Conservation (phyloP, 1,139 yeast species). For the Scheffersomyces parashehatae region DNA sequence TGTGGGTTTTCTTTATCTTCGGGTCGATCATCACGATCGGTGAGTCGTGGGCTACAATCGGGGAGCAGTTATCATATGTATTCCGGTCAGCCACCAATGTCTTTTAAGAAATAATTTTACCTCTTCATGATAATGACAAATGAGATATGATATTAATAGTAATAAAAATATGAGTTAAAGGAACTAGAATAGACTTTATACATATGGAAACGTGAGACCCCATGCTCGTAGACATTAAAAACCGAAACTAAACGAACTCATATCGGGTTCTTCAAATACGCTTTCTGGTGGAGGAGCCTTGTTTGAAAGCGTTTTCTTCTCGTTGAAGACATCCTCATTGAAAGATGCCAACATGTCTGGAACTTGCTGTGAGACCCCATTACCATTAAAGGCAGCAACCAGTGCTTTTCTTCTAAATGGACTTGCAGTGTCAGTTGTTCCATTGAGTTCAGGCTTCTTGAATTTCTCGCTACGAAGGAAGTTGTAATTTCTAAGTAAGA, state of each 20-base stretch:
- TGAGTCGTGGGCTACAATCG: constrained; percentile 5
- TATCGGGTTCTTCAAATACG: constrained; percentile 74
- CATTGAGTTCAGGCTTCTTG: constrained; percentile 10
- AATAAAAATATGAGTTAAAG: no score
- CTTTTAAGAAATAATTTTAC: constrained; percentile 1
- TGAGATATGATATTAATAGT: no score
- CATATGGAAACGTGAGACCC: neutral
- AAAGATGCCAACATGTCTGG: neutral
- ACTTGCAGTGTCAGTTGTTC: neutral
- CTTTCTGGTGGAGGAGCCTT: constrained; percentile 48
- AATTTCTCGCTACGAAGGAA: constrained; percentile 30
- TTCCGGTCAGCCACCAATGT: constrained; percentile 1
- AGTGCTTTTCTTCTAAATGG: neutral
- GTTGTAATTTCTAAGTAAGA: constrained; percentile 67
- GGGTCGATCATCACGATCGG: constrained; percentile 2
- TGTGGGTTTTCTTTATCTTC: constrained; percentile 20
- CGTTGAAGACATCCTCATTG: neutral
- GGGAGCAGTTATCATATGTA: neutral
- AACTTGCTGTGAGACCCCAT: neutral
- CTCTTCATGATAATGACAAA: no score
- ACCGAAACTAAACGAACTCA: constrained; percentile 75
- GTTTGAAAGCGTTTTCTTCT: neutral
- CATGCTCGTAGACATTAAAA: constrained; percentile 20
- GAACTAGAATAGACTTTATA: neutral
- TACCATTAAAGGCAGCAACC: neutral